A percentile compares a stretch with the other conserved stretches of the same genome.
These are phyloP conservation scores for Erysimum pusillum DNA, from an alignment of 441 rosid genomes.

Conservation along the genomic window DNA sequence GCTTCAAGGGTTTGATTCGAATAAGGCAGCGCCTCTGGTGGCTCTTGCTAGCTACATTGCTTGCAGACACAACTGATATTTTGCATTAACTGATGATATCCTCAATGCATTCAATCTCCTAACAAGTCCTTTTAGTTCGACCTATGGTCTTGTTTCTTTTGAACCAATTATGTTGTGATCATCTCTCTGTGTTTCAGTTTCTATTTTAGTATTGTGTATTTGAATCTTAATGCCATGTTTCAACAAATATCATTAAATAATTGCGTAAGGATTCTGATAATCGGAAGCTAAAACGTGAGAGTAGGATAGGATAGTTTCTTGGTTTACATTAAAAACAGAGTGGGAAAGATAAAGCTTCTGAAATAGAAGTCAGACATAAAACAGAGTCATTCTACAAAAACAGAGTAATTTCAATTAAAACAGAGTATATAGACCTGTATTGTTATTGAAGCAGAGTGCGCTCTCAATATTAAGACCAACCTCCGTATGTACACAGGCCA, in stretches of 20 bases:
- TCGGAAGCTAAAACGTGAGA: background rate
- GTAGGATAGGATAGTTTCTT: background rate
- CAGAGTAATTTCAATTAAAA: background rate
- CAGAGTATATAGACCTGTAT: too few species aligned
- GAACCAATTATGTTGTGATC: background rate
- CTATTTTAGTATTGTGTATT: background rate
- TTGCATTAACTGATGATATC: background rate
- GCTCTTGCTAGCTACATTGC: slow-evolving; percentile 47
- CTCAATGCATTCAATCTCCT: background rate
- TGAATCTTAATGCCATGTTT: slow-evolving; percentile 1
- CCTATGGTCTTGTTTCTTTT: background rate
- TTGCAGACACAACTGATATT: slow-evolving; percentile 31
- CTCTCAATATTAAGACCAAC: background rate
- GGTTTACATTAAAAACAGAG: background rate
- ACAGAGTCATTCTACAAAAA: background rate
- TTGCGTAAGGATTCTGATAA: background rate
- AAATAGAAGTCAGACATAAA: background rate
- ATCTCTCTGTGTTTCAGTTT: background rate
- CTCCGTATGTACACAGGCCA: too few species aligned
- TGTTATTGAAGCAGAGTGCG: background rate
- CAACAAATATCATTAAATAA: slow-evolving; percentile 4
- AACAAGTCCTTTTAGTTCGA: background rate
- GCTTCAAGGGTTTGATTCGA: slow-evolving; percentile 38
- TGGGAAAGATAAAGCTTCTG: background rate
- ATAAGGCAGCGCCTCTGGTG: slow-evolving; percentile 43